These are phyloP conservation scores for Globisporangium barbulae DNA, from an alignment of 352 stramenopile genomes.

Conservation along the genomic window DNA sequence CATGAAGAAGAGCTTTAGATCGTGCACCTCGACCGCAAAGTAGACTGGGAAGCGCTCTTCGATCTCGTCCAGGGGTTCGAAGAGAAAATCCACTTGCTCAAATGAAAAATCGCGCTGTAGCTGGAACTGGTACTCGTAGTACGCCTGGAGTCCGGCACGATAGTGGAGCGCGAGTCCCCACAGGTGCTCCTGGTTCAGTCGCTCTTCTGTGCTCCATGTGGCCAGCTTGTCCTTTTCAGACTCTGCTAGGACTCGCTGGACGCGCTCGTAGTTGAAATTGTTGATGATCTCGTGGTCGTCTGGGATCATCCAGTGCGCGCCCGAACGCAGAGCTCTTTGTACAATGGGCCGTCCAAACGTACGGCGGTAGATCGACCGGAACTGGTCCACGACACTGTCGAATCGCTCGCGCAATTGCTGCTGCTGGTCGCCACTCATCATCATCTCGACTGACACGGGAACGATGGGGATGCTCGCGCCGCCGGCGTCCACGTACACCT, in stretches of 20 bases:
- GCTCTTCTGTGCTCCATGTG: background rate
- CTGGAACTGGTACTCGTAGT: slow-evolving; percentile 77
- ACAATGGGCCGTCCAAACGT: slow-evolving; percentile 44
- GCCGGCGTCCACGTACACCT: slow-evolving; percentile 54
- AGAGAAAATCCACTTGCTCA: slow-evolving; percentile 37
- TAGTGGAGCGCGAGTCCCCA: slow-evolving; percentile 44
- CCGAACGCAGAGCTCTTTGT: slow-evolving; percentile 51
- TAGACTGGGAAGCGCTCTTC: slow-evolving; percentile 34
- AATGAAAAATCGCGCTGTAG: slow-evolving; percentile 43
- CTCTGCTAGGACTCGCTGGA: slow-evolving; percentile 24
- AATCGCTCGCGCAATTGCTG: slow-evolving; percentile 18
- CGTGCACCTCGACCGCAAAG: slow-evolving; percentile 35
- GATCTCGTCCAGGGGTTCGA: slow-evolving; percentile 30
- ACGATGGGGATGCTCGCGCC: slow-evolving; percentile 26
- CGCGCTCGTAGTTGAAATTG: slow-evolving; percentile 57
- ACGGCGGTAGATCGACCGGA: slow-evolving; percentile 54
- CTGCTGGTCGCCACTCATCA: background rate
- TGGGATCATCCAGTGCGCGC: slow-evolving; percentile 76
- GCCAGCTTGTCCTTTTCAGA: background rate
- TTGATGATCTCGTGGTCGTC: slow-evolving; percentile 81
- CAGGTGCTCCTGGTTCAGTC: slow-evolving; percentile 22
- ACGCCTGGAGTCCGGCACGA: slow-evolving; percentile 48
- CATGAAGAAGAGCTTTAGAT: slow-evolving; percentile 59
- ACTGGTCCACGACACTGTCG: slow-evolving; percentile 31
- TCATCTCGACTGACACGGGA: slow-evolving; percentile 14